These are phyloP conservation scores for Leccinellum luteum DNA, from an alignment of 768 basidiomycete species.

Conservation along the genomic window DNA sequence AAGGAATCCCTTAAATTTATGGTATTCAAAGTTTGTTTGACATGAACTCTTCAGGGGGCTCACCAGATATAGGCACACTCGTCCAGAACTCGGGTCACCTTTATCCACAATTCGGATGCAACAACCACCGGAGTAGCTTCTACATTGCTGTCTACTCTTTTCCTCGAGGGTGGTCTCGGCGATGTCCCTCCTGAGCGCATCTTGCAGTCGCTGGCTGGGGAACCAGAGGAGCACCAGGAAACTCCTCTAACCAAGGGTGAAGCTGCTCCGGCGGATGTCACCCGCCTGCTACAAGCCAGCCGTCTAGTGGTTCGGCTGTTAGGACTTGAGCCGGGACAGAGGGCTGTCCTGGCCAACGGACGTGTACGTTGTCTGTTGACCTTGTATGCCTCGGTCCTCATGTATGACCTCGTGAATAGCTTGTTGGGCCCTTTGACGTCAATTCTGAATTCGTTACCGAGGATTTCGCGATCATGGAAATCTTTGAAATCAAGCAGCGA, in stretches of 20 bases:
- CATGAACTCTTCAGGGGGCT: background rate
- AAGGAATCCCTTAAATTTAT: constrained; percentile 63
- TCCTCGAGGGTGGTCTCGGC: constrained; percentile 39
- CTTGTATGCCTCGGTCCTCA: constrained; percentile 1
- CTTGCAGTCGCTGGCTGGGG: constrained; percentile 10
- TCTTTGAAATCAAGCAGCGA: constrained; percentile 73
- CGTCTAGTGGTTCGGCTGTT: constrained; percentile 53
- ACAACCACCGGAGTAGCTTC: constrained; percentile 31
- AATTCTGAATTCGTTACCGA: constrained; percentile 55
- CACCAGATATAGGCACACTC: constrained; percentile 38
- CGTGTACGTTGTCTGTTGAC: constrained; percentile 50
- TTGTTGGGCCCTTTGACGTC: constrained; percentile 67
- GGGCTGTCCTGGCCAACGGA: constrained; percentile 76
- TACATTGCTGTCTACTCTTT: constrained; percentile 49
- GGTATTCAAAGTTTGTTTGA: constrained; percentile 39
- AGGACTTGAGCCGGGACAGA: constrained; percentile 56
- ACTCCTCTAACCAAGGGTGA: constrained; percentile 29
- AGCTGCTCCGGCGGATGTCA: constrained; percentile 28
- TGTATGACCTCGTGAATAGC: constrained; percentile 38
- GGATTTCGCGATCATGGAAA: constrained; percentile 72
- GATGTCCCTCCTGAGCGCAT: constrained; percentile 18
- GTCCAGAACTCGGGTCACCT: constrained; percentile 59
- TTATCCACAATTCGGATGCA: constrained; percentile 68
- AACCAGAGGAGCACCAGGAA: constrained; percentile 6
- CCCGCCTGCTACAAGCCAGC: constrained; percentile 43